Conservation (phyloP, 257 asterid genomes). For the Linderniella brevidens region DNA sequence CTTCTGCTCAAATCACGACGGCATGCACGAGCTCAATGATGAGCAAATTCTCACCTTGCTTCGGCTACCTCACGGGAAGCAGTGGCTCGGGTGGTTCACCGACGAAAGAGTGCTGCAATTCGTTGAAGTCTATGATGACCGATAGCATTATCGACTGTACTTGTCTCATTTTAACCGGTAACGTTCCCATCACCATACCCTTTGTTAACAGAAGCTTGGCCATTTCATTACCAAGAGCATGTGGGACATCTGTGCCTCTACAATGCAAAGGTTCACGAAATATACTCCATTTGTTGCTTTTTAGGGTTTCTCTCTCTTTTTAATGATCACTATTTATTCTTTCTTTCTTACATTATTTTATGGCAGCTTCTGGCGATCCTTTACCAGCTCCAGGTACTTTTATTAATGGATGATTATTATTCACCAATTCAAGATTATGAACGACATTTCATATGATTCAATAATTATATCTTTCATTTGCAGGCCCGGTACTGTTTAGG, state of each 20-base stretch:
- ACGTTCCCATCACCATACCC: constrained; percentile 44
- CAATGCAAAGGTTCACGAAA: constrained; percentile 34
- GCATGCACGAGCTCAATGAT: constrained; percentile 32
- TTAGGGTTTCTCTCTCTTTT: neutral
- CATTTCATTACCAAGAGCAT: constrained; percentile 36
- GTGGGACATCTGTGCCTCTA: constrained; percentile 32
- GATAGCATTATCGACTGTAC: constrained; percentile 31
- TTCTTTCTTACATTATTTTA: constrained; percentile 1
- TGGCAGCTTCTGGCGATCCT: constrained; percentile 45
- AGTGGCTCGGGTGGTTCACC: constrained; percentile 29
- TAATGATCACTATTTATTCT: neutral
- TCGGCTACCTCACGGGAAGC: constrained; percentile 42
- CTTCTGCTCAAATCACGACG: constrained; percentile 29
- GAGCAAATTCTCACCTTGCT: constrained; percentile 37
- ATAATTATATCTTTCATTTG: neutral
- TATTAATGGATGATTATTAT: too few relatives aligned
- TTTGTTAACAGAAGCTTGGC: constrained; percentile 28
- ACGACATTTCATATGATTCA: neutral
- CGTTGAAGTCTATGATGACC: constrained; percentile 24
- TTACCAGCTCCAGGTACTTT: constrained; percentile 53
- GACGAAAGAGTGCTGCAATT: constrained; percentile 32
- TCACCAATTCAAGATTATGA: neutral
- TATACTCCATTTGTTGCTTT: too few relatives aligned
- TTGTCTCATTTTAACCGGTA: constrained; percentile 47
- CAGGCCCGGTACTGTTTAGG: constrained; percentile 35